Conservation (phyloP, 2,329 filamentous ascomycete genomes). For the Pseudogymnoascus sp. region DNA sequence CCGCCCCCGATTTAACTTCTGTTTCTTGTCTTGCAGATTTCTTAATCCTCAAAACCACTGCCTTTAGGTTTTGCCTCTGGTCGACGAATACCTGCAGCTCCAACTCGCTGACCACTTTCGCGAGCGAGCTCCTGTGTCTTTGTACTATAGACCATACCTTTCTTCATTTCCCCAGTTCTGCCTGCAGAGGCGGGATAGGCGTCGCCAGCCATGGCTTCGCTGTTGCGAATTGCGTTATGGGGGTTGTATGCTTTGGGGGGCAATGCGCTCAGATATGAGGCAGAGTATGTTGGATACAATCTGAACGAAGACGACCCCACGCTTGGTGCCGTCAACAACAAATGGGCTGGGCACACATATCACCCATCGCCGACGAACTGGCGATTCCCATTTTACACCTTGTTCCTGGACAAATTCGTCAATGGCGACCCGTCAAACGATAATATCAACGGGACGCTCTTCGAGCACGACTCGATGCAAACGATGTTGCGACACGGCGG, state of each 20-base stretch:
- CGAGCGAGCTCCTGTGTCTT: background rate
- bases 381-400: slow-evolving; percentile 59
- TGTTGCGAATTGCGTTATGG: slow-evolving; percentile 1
- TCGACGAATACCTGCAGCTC: background rate
- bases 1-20: slow-evolving; percentile 6
- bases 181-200: background rate
- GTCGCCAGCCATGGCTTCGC: slow-evolving; percentile 10
- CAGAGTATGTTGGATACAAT: slow-evolving; percentile 44
- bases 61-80: background rate
- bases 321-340: slow-evolving; percentile 33
- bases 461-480: slow-evolving; percentile 53
- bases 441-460: slow-evolving; percentile 53
- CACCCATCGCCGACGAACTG: slow-evolving; percentile 52
- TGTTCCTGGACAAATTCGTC: slow-evolving; percentile 58
- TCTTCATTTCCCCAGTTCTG: background rate
- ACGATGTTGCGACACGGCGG: slow-evolving; percentile 60
- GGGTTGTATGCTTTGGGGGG: background rate
- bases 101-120: background rate
- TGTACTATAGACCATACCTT: background rate
- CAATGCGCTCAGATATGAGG: slow-evolving; percentile 15
- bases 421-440: slow-evolving; percentile 61
- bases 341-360: slow-evolving; percentile 48
- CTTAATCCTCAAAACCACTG: background rate
- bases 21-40: slow-evolving; percentile 8
- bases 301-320: slow-evolving; percentile 41